Conservation (phyloP, 2,329 filamentous ascomycete genomes). For the Zymoseptoria ardabiliae region DNA sequence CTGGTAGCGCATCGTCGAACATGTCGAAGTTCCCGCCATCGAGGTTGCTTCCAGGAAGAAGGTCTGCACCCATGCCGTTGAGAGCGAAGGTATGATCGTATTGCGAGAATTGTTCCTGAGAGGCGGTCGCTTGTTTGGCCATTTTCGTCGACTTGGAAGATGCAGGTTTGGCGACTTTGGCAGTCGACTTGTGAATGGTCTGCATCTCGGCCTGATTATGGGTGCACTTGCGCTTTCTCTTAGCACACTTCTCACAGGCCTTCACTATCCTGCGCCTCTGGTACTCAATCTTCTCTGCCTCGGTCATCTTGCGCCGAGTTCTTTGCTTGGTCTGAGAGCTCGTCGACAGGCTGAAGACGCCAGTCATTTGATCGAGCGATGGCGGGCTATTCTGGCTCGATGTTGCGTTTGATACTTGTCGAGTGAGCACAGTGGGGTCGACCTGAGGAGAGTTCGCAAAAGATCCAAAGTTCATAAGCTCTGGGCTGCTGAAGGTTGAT, state of each 20-base stretch:
- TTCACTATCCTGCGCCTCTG: conserved; percentile 32
- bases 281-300: conserved; percentile 33
- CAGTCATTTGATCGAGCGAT: conserved; percentile 32
- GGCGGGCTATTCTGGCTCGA: conserved; percentile 19
- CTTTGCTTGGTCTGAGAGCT: conserved; percentile 29
- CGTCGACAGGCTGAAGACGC: conserved; percentile 31
- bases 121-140: background rate
- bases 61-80: background rate
- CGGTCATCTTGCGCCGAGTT: conserved; percentile 32
- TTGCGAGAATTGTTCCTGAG: background rate
- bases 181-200: conserved; percentile 2
- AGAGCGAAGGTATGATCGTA: background rate
- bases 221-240: conserved; percentile 31
- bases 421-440: conserved; percentile 13
- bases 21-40: conserved; percentile 20
- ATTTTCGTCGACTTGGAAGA: conserved; percentile 1
- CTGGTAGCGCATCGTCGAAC: conserved; percentile 18
- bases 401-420: conserved; percentile 17
- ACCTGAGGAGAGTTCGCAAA: conserved; percentile 22
- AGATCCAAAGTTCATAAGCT: conserved; percentile 21
- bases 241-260: conserved; percentile 31
- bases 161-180: conserved; percentile 8
- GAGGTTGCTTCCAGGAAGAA: conserved; percentile 1
- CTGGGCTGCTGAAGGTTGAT: conserved; percentile 28
- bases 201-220: conserved; percentile 30